These are phyloP conservation scores for Catharanthus roseus DNA, from an alignment of 257 asterid genomes.

Conservation along the genomic window DNA sequence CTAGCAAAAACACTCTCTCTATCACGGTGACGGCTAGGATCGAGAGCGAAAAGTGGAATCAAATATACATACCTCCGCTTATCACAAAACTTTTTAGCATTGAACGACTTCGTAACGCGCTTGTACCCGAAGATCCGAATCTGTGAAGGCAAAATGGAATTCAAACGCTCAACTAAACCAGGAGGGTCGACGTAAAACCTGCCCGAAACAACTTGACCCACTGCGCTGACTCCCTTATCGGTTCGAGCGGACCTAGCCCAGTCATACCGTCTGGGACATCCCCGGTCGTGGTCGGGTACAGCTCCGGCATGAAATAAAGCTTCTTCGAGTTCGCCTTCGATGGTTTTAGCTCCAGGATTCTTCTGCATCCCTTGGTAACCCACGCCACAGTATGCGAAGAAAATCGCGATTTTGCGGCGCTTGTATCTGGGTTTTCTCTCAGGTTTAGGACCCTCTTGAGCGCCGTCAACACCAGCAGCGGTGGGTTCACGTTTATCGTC, in stretches of 20 bases:
- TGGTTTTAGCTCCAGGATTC: constrained; percentile 96
- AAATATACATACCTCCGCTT: constrained; percentile 82
- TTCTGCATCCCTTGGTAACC: constrained; percentile 98
- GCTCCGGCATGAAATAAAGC: constrained; percentile 76
- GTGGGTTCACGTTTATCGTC: constrained; percentile 27
- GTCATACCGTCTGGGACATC: constrained; percentile 53
- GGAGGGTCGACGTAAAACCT: constrained; percentile 81
- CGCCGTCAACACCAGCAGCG: constrained; percentile 18
- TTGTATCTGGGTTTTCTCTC: constrained; percentile 50
- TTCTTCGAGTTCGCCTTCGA: constrained; percentile 95
- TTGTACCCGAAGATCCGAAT: constrained; percentile 74
- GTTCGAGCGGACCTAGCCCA: constrained; percentile 94
- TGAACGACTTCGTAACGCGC: constrained; percentile 65
- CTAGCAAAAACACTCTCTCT: constrained; percentile 88
- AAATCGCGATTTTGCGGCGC: constrained; percentile 87
- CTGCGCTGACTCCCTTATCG: constrained; percentile 98
- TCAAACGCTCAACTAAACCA: constrained; percentile 73
- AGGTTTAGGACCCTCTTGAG: constrained; percentile 13
- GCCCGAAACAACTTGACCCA: constrained; percentile 95
- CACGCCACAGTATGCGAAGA: constrained; percentile 91
- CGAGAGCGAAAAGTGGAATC: constrained; percentile 85
- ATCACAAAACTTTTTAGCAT: constrained; percentile 93
- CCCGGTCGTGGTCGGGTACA: constrained; percentile 74
- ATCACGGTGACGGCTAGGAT: constrained; percentile 73
- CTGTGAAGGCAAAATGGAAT: constrained; percentile 57